These are phyloP conservation scores for Babesia bovis DNA, from an alignment of 169 alveolate species.

Conservation along the genomic window DNA sequence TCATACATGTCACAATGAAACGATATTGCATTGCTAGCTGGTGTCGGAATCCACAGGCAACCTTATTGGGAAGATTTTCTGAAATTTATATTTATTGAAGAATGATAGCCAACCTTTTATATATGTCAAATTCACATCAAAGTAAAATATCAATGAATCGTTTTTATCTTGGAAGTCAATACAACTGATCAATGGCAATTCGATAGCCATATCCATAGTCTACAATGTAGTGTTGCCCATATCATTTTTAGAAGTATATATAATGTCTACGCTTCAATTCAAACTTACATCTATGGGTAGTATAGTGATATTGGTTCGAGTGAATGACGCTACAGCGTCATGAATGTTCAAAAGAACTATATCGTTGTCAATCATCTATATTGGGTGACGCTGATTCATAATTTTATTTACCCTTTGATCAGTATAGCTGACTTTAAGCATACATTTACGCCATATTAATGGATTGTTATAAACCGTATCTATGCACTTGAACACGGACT, in stretches of 20 bases:
- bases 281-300: conserved; percentile 10
- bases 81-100: not conserved
- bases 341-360: not conserved
- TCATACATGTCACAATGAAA: conserved; percentile 6
- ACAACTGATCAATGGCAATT: conserved; percentile 32
- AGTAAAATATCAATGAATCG: not conserved
- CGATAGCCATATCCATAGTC: conserved; percentile 5
- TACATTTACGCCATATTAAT: not conserved
- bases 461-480: not conserved
- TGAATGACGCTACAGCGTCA: conserved; percentile 6
- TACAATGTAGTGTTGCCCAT: not conserved
- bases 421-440: not conserved
- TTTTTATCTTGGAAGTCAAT: conserved; percentile 1
- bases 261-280: too few species aligned
- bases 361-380: conserved; percentile 28
- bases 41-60: conserved; percentile 3
- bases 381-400: not conserved
- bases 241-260: too few species aligned
- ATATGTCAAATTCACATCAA: conserved; percentile 18
- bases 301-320: not conserved
- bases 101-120: not conserved
- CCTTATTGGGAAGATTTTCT: conserved; percentile 11
- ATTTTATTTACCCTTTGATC: not conserved
- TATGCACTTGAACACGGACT: too few species aligned
- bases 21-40: conserved; percentile 17